Percentiles rank a stretch among this genome's conserved stretches.
Conservation (phyloP, 2,329 filamentous ascomycete species). For the Alternaria hordeiaustralica region DNA sequence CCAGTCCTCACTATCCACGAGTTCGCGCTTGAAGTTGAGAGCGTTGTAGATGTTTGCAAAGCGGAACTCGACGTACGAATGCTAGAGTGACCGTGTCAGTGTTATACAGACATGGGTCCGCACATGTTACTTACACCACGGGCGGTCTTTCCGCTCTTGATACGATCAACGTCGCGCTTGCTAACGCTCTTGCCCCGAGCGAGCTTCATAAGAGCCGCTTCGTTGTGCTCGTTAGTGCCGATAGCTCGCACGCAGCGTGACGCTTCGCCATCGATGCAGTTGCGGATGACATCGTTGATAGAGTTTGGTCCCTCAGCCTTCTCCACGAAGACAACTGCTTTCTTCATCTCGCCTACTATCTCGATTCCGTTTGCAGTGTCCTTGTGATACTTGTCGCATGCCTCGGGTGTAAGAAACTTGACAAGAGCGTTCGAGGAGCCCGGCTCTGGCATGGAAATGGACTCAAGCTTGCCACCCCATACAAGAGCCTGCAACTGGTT, state of each 20-base stretch:
- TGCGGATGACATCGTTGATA: constrained; percentile 51
- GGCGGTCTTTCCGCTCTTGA: constrained; percentile 51
- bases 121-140: constrained; percentile 47
- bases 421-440: constrained; percentile 35
- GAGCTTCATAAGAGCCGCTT: constrained; percentile 47
- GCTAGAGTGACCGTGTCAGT: constrained; percentile 37
- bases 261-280: constrained; percentile 49
- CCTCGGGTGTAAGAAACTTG: constrained; percentile 43
- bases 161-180: constrained; percentile 54
- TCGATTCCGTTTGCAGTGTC: constrained; percentile 46
- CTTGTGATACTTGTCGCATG: constrained; percentile 41
- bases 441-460: constrained; percentile 31
- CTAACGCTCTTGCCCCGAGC: constrained; percentile 43
- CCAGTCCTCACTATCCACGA: constrained; percentile 53
- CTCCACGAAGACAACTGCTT: constrained; percentile 38
- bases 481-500: constrained; percentile 44
- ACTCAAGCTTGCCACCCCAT: constrained; percentile 48
- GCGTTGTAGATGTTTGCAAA: constrained; percentile 57
- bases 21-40: constrained; percentile 51
- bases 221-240: constrained; percentile 50
- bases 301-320: constrained; percentile 33
- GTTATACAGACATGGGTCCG: background rate
- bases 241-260: constrained; percentile 56
- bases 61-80: constrained; percentile 55
- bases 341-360: constrained; percentile 24